Percentiles rank a stretch among this genome's conserved stretches.
phyloP scores from a whole-genome alignment of 2,329 filamentous ascomycete species.

The Monascus ruber region DNA sequence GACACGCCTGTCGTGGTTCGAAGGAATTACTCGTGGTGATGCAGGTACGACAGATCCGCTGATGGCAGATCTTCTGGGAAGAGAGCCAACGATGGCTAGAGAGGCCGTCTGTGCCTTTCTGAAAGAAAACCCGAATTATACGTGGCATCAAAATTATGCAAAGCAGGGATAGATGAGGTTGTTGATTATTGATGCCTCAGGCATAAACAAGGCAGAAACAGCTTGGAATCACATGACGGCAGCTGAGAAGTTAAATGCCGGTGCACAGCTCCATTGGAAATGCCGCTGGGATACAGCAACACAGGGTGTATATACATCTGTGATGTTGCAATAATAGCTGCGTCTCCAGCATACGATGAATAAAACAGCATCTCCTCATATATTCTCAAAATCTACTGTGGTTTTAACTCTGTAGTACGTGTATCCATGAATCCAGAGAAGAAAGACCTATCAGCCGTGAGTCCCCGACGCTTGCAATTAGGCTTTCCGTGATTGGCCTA shows the following conservation, averaged over 20 bases:
- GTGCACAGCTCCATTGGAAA: too few relatives aligned
- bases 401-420: too few relatives aligned
- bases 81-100: conserved; percentile 32
- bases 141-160: conserved; percentile 36
- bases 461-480: conserved; percentile 30
- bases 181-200: not conserved
- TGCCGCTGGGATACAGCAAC: too few relatives aligned
- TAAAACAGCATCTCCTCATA: not conserved
- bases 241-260: not conserved
- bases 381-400: not conserved
- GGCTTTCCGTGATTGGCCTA: conserved; percentile 17
- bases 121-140: conserved; percentile 23
- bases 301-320: too few relatives aligned
- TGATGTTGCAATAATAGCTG: too few relatives aligned
- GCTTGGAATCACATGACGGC: not conserved
- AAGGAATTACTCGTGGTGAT: conserved; percentile 35
- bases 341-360: not conserved
- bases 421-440: too few relatives aligned
- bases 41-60: conserved; percentile 30
- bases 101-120: conserved; percentile 20
- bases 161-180: conserved; percentile 1
- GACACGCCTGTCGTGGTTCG: conserved; percentile 34
- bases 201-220: not conserved
- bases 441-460: conserved; percentile 15
- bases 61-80: conserved; percentile 34